These are phyloP conservation scores for Corniculantispora saksenae DNA, from an alignment of 2,329 filamentous ascomycete genomes.

Conservation along the genomic window DNA sequence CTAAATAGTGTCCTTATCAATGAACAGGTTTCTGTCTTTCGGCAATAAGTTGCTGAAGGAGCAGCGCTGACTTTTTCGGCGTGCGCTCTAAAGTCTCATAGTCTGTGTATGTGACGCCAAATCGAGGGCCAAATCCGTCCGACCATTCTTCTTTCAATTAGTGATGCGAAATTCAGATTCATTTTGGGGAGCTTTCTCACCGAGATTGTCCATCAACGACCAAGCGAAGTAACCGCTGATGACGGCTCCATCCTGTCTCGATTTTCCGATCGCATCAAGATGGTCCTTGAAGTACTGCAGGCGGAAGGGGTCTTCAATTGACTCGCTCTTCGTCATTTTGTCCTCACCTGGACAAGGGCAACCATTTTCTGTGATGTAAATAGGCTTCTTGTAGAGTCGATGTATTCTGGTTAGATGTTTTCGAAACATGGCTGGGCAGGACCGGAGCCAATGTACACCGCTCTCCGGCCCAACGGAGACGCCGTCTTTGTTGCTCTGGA, in stretches of 20 bases:
- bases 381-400: constrained; percentile 29
- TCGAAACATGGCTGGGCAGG: constrained; percentile 30
- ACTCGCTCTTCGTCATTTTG: constrained; percentile 35
- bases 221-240: constrained; percentile 38
- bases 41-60: constrained; percentile 31
- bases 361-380: constrained; percentile 35
- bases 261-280: constrained; percentile 37
- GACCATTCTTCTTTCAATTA: constrained; percentile 33
- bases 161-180: not conserved
- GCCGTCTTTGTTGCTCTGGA: constrained; percentile 34
- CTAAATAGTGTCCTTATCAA: not conserved
- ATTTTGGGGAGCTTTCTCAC: constrained; percentile 25
- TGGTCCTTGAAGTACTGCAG: constrained; percentile 40
- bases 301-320: constrained; percentile 39
- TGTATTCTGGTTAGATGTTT: constrained; percentile 32
- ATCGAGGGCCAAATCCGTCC: constrained; percentile 39
- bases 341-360: constrained; percentile 39
- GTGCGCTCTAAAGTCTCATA: constrained; percentile 39
- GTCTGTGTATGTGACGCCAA: constrained; percentile 40
- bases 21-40: constrained; percentile 22
- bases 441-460: constrained; percentile 37
- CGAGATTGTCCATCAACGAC: constrained; percentile 39
- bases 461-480: constrained; percentile 32
- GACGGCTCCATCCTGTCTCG: constrained; percentile 28
- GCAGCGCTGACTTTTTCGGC: constrained; percentile 38